Percentiles rank a stretch among this genome's conserved stretches.
Conservation (phyloP, 768 basidiomycete genomes). For the Galerina marginata region DNA sequence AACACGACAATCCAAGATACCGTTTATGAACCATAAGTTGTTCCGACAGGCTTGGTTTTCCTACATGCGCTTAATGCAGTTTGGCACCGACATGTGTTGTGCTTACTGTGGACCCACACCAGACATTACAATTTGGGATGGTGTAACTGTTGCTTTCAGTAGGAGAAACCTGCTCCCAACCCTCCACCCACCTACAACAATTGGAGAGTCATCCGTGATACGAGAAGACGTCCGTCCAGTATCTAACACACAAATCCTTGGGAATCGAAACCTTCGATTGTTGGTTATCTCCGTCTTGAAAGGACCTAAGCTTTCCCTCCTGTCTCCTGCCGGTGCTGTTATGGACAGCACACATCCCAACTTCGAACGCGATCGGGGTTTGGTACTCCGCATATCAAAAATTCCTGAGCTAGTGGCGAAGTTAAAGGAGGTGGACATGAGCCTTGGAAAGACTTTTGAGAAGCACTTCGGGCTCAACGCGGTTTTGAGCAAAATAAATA, state of each 20-base stretch:
- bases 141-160: slow-evolving; percentile 36
- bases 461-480: not conserved
- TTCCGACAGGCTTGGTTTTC: slow-evolving; percentile 41
- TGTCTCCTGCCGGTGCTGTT: not conserved
- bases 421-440: not conserved
- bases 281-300: not conserved
- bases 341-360: not conserved
- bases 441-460: not conserved
- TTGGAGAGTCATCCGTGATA: not conserved
- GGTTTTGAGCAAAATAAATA: not conserved
- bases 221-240: not conserved
- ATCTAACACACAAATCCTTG: not conserved
- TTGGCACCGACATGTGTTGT: slow-evolving; percentile 32
- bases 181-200: slow-evolving; percentile 32
- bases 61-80: slow-evolving; percentile 27
- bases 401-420: not conserved
- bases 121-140: slow-evolving; percentile 38
- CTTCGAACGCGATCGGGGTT: slow-evolving; percentile 2
- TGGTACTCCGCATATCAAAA: not conserved
- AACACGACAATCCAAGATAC: not conserved
- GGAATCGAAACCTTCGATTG: not conserved
- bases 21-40: slow-evolving; percentile 32
- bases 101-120: slow-evolving; percentile 31
- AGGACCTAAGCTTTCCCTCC: not conserved
- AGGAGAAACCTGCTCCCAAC: slow-evolving; percentile 29